Conservation (phyloP, 1,139 yeast genomes). For the Candida sp. region DNA sequence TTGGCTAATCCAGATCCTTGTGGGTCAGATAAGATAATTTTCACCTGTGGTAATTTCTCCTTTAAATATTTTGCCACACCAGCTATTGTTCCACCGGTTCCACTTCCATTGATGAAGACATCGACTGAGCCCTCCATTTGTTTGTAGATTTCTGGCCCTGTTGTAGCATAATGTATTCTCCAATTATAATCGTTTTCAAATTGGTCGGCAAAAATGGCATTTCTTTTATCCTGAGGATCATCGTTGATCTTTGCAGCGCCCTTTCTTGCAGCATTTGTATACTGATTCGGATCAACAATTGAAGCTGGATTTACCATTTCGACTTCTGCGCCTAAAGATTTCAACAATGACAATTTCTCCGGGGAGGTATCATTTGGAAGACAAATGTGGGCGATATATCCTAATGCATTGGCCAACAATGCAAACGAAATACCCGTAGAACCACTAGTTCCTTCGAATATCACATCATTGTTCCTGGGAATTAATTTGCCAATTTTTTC, state of each 20-base stretch:
- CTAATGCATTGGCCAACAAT: slow-evolving; percentile 79
- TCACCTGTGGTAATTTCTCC: slow-evolving; percentile 32
- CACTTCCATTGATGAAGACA: slow-evolving; percentile 76
- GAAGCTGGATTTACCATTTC: slow-evolving; percentile 93
- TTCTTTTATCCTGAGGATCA: slow-evolving; percentile 30
- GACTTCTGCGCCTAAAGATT: slow-evolving; percentile 78
- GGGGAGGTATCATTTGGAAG: slow-evolving; percentile 93
- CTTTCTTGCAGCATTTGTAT: slow-evolving; percentile 80
- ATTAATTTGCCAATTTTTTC: slow-evolving; percentile 56
- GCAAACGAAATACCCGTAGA: slow-evolving; percentile 96
- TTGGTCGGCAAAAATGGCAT: slow-evolving; percentile 90
- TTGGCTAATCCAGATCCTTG: slow-evolving; percentile 93
- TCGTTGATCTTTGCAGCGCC: slow-evolving; percentile 56
- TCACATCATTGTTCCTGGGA: slow-evolving; percentile 57
- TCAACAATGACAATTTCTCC: slow-evolving; percentile 72
- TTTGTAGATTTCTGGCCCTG: slow-evolving; percentile 86
- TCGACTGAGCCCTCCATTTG: slow-evolving; percentile 66
- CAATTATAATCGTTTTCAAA: slow-evolving; percentile 93
- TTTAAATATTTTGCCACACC: slow-evolving; percentile 81
- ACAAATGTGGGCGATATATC: slow-evolving; percentile 87
- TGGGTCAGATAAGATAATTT: slow-evolving; percentile 81
- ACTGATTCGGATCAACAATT: slow-evolving; percentile 90
- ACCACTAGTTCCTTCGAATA: slow-evolving; percentile 94
- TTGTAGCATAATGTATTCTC: slow-evolving; percentile 74
- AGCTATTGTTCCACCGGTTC: slow-evolving; percentile 79